Evolutionary conservation across 2,329 filamentous ascomycete species (phyloP).

Genomic region (Ophiosphaerella narmari): DNA sequence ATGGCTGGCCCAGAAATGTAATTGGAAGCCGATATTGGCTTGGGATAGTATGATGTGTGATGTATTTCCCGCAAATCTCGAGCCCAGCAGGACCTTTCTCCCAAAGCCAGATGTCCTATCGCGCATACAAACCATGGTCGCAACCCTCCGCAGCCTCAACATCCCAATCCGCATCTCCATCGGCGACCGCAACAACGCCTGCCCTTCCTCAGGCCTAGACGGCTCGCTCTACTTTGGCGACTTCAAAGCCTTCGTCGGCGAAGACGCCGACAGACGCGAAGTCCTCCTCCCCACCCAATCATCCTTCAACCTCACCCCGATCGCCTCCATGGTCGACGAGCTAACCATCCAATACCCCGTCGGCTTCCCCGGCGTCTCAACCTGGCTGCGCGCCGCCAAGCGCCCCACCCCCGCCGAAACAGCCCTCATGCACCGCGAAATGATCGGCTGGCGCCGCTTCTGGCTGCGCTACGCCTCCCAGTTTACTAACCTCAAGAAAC

Average conservation of each 20-base stretch:
- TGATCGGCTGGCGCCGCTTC: constrained; percentile 42
- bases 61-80: constrained; percentile 43
- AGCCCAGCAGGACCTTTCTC: constrained; percentile 31
- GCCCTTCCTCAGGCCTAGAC: constrained; percentile 34
- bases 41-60: constrained; percentile 46
- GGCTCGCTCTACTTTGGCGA: constrained; percentile 43
- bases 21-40: constrained; percentile 40
- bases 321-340: constrained; percentile 43
- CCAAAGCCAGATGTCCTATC: constrained; percentile 38
- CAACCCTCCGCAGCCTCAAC: constrained; percentile 30
- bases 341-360: constrained; percentile 42
- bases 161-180: constrained; percentile 43
- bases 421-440: constrained; percentile 36
- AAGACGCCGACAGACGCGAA: constrained; percentile 29
- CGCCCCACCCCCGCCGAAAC: constrained; percentile 30
- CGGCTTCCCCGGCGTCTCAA: constrained; percentile 38
- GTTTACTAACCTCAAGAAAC: constrained; percentile 44
- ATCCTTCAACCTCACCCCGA: constrained; percentile 35
- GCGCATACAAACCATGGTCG: constrained; percentile 38
- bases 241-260: constrained; percentile 38
- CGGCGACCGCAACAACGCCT: constrained; percentile 34
- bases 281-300: constrained; percentile 39
- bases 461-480: constrained; percentile 42
- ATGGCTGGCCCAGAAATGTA: constrained; percentile 38
- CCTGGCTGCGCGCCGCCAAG: constrained; percentile 29